phyloP scores from a whole-genome alignment of 768 basidiomycete species.

The Panaeolus cyanescens region DNA sequence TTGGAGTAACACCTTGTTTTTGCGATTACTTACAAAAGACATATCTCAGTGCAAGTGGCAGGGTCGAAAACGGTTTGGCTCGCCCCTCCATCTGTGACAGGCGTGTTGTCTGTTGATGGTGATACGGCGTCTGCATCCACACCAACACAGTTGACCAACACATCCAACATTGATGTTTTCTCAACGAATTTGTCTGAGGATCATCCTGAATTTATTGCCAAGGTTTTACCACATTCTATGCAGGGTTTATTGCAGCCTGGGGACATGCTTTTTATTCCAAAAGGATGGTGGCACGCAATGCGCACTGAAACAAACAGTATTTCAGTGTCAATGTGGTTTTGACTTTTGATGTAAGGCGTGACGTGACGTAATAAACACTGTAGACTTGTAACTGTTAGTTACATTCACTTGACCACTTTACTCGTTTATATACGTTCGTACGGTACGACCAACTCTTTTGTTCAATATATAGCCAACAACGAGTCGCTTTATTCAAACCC shows the following conservation, averaged over 20 bases:
- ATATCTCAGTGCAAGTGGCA: constrained; percentile 73
- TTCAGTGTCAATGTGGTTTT: constrained; percentile 94
- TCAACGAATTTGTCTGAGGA: constrained; percentile 21
- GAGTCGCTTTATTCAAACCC: too few species aligned
- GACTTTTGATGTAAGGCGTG: not conserved
- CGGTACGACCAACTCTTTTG: not conserved
- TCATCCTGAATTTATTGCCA: constrained; percentile 55
- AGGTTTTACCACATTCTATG: constrained; percentile 62
- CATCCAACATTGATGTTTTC: constrained; percentile 84
- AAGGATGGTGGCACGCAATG: constrained; percentile 96
- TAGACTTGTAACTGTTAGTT: too few species aligned
- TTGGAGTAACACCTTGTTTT: not conserved
- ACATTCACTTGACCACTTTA: constrained; percentile 6
- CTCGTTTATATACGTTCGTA: not conserved
- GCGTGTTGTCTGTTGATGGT: constrained; percentile 51
- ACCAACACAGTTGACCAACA: constrained; percentile 68
- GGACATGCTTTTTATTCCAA: constrained; percentile 87
- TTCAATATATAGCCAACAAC: too few species aligned
- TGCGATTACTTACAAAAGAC: constrained; percentile 11
- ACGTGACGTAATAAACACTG: not conserved
- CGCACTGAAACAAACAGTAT: constrained; percentile 80
- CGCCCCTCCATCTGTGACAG: constrained; percentile 63
- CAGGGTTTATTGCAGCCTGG: constrained; percentile 72
- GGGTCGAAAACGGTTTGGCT: constrained; percentile 93
- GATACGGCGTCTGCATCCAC: constrained; percentile 31